phyloP scores from a whole-genome alignment of 768 basidiomycete species.

The Epithele typhae region DNA sequence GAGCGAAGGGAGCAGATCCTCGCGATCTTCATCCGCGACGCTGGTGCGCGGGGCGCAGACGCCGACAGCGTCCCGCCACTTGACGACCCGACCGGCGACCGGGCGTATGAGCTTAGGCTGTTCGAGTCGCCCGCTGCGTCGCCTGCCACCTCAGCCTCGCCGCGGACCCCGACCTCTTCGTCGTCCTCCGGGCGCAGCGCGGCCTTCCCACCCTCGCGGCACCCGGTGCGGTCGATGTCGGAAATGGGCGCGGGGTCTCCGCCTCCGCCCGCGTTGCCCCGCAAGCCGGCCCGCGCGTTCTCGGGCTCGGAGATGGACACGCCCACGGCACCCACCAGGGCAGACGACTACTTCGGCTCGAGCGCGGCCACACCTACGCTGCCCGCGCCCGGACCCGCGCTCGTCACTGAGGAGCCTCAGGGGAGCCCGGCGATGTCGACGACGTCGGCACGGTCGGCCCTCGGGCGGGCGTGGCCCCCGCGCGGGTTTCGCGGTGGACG shows the following conservation, averaged over 20 bases:
- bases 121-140: background rate
- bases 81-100: conserved; percentile 59
- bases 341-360: conserved; percentile 12
- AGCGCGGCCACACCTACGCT: too few species aligned
- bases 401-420: conserved; percentile 20
- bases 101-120: conserved; percentile 1
- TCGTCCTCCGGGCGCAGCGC: background rate
- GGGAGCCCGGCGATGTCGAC: conserved; percentile 8
- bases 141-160: background rate
- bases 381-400: conserved; percentile 11
- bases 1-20: conserved; percentile 67
- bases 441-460: background rate
- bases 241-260: conserved; percentile 5
- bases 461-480: background rate
- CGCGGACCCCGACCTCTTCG: background rate
- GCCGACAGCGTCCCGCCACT: conserved; percentile 32
- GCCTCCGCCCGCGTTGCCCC: background rate
- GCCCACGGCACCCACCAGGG: too few species aligned
- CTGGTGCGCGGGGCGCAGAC: conserved; percentile 34
- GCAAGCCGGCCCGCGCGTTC: conserved; percentile 7
- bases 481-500: background rate
- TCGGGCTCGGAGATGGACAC: conserved; percentile 6
- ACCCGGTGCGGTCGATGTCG: conserved; percentile 12
- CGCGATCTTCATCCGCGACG: conserved; percentile 83
- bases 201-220: conserved; percentile 3